A percentile compares a stretch with the other conserved stretches of the same genome.
Conservation (phyloP, 2,329 filamentous ascomycete genomes). For the Trichoderma aggressivum region DNA sequence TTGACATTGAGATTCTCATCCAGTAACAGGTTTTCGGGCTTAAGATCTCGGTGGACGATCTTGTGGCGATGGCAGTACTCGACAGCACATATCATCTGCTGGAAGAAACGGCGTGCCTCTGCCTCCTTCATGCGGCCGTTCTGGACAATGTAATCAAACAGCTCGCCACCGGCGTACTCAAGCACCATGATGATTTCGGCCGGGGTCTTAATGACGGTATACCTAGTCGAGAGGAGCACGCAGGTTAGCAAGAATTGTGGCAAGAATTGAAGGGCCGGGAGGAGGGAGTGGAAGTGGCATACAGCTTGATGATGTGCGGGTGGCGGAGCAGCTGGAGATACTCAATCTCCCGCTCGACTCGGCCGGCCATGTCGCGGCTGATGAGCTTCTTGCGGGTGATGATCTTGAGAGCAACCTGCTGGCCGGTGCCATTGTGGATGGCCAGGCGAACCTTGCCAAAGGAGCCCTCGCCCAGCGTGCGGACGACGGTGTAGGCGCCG, state of each 20-base stretch:
- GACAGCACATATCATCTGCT: conserved; percentile 97
- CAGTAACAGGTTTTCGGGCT: conserved; percentile 92
- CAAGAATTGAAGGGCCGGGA: background rate
- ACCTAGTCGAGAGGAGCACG: conserved; percentile 50
- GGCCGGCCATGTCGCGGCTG: conserved; percentile 94
- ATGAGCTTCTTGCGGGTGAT: conserved; percentile 95
- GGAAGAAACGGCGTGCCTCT: conserved; percentile 95
- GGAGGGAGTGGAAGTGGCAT: conserved; percentile 33
- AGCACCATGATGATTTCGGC: conserved; percentile 98
- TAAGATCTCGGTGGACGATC: conserved; percentile 95
- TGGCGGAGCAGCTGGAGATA: conserved; percentile 94
- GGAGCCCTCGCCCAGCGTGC: conserved; percentile 90
- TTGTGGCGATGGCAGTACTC: conserved; percentile 99
- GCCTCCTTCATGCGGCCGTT: conserved; percentile 87
- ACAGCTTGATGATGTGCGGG: conserved; percentile 99
- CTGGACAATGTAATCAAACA: conserved; percentile 97
- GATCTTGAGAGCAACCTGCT: conserved; percentile 97
- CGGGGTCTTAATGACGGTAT: conserved; percentile 92
- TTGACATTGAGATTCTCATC: conserved; percentile 97
- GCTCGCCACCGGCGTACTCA: conserved; percentile 92
- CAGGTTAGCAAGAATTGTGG: background rate
- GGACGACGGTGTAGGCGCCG: conserved; percentile 86
- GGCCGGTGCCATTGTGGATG: conserved; percentile 83
- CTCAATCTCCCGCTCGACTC: conserved; percentile 96
- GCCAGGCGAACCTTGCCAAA: conserved; percentile 99